Evolutionary conservation across 2,329 filamentous ascomycete genomes (phyloP), one percentile per base, ranked within the genome.

Genomic region (Pseudogymnoascus sp.): DNA sequence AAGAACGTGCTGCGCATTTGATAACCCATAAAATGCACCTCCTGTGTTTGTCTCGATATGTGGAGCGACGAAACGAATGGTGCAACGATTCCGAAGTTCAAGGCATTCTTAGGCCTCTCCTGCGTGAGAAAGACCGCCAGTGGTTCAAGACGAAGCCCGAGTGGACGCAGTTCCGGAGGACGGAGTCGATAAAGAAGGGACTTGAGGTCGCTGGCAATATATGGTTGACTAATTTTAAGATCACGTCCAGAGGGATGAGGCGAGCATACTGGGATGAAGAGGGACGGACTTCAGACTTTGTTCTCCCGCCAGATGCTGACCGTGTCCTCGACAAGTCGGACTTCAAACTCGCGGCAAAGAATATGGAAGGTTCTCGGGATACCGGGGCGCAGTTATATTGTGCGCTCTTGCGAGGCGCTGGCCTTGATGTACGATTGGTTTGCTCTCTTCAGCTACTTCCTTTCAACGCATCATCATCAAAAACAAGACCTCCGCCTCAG

Each of bases 321-420:
- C 79, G 84, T 1, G 82, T 86, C 18, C 74, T 88, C 57, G 88
- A 91, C 28, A 86, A 82, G 62, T 75, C 79, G 0, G 90, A 95
- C 65, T 97, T 97, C 50, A 65, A 61, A 30, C 78, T 79, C 37
- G 86, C 89, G 30, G 90, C 92, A 0, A 81, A 78, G 63, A 82
- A 76, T 4, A 74, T 96, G 16, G 78, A 86, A 65, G 95, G 93
- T 0, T 97, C 93, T 7, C 85, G 92, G 65, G 94, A 99, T 72
- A 80, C 95, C 8, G 94, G 92, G 0, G 89, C 91, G 1, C 92
- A 97, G 71, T 74, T 99, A 0, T 96, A 95, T 69, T 97, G 94
- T 72, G 89, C 92, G 2, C 74, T 97, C 33, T 79, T 99, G 3
- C 86, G 94, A 16, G 84, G 86, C n/a, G 85, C 82, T n/a, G 92